These are phyloP conservation scores for Septoria petroselini DNA, from an alignment of 2,329 filamentous ascomycete species.

Conservation along the genomic window DNA sequence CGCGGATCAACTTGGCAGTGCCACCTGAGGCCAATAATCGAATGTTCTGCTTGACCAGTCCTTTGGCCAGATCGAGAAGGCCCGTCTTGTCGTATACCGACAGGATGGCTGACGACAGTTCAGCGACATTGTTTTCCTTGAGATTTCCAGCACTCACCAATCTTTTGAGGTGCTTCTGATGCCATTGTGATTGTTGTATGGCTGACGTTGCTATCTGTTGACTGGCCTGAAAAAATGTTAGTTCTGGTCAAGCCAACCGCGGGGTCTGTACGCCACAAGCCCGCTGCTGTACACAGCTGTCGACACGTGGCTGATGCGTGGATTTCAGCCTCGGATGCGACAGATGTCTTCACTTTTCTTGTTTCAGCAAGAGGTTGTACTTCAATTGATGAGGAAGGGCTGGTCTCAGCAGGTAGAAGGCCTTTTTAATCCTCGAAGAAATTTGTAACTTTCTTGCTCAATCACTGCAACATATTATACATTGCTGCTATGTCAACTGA, in stretches of 20 bases:
- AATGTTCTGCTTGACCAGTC: slow-evolving; percentile 82
- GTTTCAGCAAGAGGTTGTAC: too few relatives aligned
- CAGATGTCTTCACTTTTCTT: too few relatives aligned
- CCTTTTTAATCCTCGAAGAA: too few relatives aligned
- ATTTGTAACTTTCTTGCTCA: too few relatives aligned
- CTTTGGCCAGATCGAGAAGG: slow-evolving; percentile 86
- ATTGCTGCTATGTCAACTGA: background rate
- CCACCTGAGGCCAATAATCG: slow-evolving; percentile 92
- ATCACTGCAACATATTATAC: too few relatives aligned
- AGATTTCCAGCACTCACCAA: slow-evolving; percentile 14
- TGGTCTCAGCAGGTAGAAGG: too few relatives aligned
- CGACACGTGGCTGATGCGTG: too few relatives aligned
- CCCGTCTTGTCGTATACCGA: slow-evolving; percentile 99
- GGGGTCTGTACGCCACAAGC: background rate
- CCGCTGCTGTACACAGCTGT: background rate
- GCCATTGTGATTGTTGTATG: slow-evolving; percentile 11
- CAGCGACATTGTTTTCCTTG: background rate
- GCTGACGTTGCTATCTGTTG: background rate
- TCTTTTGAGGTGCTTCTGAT: slow-evolving; percentile 25
- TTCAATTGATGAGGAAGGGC: too few relatives aligned
- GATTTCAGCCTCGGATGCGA: too few relatives aligned
- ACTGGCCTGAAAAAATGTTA: slow-evolving; percentile 8
- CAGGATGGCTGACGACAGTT: slow-evolving; percentile 66
- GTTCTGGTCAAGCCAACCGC: background rate
- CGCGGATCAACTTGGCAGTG: slow-evolving; percentile 92